A percentile compares a stretch with the other conserved stretches of the same genome.
Evolutionary conservation across 768 basidiomycete species (phyloP).

Genomic region (Trametes elegans): DNA sequence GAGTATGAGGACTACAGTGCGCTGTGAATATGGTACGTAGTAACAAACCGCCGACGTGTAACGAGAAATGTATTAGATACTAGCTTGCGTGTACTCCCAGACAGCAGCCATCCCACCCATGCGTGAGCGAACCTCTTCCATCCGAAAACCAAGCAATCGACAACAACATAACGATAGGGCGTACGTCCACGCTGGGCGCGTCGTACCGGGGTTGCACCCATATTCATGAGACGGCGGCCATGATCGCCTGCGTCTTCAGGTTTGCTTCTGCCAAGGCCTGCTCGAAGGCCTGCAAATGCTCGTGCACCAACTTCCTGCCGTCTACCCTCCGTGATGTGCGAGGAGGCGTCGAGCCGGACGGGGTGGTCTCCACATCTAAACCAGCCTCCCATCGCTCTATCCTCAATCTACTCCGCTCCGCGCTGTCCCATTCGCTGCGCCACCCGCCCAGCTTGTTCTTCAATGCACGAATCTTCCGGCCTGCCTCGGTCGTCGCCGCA

Average conservation of each 20-base stretch:
- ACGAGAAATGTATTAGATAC: conserved; percentile 21
- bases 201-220: background rate
- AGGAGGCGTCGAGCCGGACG: conserved; percentile 28
- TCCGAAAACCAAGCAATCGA: conserved; percentile 14
- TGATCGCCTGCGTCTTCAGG: conserved; percentile 75
- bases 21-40: conserved; percentile 19
- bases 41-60: conserved; percentile 7
- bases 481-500: conserved; percentile 81
- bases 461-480: conserved; percentile 80
- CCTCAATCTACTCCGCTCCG: conserved; percentile 70
- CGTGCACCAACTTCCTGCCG: conserved; percentile 70
- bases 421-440: conserved; percentile 81
- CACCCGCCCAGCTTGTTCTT: conserved; percentile 82
- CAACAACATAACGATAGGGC: conserved; percentile 16
- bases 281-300: conserved; percentile 76
- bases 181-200: background rate
- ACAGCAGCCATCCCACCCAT: background rate
- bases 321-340: conserved; percentile 49
- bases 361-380: conserved; percentile 38
- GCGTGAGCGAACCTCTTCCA: background rate
- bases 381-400: conserved; percentile 84
- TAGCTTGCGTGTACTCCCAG: conserved; percentile 10
- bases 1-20: conserved; percentile 18
- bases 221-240: conserved; percentile 55
- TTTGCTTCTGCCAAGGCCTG: conserved; percentile 69